Percentiles rank a stretch among this genome's conserved stretches.
phyloP scores from a whole-genome alignment of 108 stramenopile species.

The Skeletonema marinoi region DNA sequence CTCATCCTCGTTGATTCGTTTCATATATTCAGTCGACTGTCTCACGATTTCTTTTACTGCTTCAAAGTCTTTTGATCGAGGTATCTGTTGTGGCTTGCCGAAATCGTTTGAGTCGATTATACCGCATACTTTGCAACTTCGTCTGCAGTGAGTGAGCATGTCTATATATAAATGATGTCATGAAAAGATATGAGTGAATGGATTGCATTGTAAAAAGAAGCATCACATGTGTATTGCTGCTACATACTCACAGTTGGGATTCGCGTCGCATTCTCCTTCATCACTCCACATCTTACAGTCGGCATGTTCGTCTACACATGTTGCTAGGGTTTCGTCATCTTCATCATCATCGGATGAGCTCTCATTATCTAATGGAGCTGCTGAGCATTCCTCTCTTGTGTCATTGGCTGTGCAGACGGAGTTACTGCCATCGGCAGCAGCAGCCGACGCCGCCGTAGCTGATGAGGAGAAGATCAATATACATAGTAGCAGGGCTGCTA shows the following conservation, averaged over 20 bases:
- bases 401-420: constrained; percentile 1
- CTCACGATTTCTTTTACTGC: constrained; percentile 3
- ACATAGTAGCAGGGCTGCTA: background rate
- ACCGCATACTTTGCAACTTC: constrained; percentile 33
- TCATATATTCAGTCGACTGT: constrained; percentile 23
- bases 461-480: background rate
- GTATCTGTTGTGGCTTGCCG: constrained; percentile 25
- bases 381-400: background rate
- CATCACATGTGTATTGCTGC: background rate
- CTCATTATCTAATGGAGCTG: background rate
- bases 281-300: constrained; percentile 49
- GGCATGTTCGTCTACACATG: constrained; percentile 41
- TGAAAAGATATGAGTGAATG: background rate
- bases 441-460: background rate
- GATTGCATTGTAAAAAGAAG: background rate
- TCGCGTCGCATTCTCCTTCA: constrained; percentile 47
- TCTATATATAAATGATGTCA: background rate
- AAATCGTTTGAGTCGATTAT: constrained; percentile 31
- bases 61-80: background rate
- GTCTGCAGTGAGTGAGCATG: constrained; percentile 39
- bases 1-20: constrained; percentile 14
- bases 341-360: background rate
- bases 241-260: constrained; percentile 37
- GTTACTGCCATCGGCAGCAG: background rate
- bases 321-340: background rate